Conservation (phyloP, 176 grass and related monocot genomes). For the Phoenix roebelenii region DNA sequence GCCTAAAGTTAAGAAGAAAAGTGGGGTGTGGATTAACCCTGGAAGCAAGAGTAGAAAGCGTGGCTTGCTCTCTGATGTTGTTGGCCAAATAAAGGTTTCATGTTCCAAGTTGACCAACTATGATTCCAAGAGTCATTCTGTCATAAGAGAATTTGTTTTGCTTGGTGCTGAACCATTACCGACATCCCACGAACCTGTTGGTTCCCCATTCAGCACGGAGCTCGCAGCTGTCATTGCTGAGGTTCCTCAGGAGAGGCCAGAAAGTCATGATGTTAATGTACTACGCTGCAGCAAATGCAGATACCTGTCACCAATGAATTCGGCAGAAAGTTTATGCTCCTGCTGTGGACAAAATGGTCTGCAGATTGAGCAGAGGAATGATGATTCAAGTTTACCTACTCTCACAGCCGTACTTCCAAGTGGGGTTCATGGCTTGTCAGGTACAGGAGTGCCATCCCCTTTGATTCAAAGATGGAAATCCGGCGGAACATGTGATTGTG, state of each 20-base stretch:
- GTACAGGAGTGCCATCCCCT: constrained; percentile 41
- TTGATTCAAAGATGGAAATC: constrained; percentile 85
- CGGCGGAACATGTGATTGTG: constrained; percentile 83
- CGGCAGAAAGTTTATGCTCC: constrained; percentile 17
- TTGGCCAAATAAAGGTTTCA: constrained; percentile 61
- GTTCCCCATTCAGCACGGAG: constrained; percentile 43
- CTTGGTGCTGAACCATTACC: constrained; percentile 46
- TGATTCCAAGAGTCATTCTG: constrained; percentile 28
- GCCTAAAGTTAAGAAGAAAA: constrained; percentile 59
- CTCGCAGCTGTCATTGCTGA: constrained; percentile 54
- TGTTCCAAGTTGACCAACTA: constrained; percentile 36
- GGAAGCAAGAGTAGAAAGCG: constrained; percentile 69
- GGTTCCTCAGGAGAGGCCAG: constrained; percentile 27
- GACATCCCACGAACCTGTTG: constrained; percentile 28
- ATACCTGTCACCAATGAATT: constrained; percentile 6
- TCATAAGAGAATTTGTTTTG: constrained; percentile 73
- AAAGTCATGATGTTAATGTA: constrained; percentile 22
- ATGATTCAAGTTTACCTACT: constrained; percentile 25
- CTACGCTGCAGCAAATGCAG: neutral
- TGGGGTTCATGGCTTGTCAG: constrained; percentile 62
- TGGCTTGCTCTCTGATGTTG: constrained; percentile 50
- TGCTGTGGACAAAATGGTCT: constrained; percentile 19
- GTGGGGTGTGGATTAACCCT: constrained; percentile 45
- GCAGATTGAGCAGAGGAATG: constrained; percentile 20
- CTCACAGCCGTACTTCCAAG: constrained; percentile 57